Conservation (phyloP, 208 protist genomes). For the Acanthamoeba castellanii region DNA sequence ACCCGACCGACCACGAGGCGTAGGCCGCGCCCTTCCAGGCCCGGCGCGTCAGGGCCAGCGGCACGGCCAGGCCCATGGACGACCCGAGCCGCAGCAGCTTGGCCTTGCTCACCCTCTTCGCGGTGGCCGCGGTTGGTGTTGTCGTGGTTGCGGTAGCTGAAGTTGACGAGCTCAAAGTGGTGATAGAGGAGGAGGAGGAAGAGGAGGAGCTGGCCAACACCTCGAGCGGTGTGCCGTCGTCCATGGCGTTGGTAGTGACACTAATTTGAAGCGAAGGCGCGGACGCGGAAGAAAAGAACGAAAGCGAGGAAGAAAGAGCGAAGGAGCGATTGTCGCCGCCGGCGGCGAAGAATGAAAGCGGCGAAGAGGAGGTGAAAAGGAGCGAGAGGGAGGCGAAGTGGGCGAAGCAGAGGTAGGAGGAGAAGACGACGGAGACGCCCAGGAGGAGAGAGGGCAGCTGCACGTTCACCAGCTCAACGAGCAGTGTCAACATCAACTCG, state of each 20-base stretch:
- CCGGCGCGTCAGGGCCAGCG: conserved; percentile 14
- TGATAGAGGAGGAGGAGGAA: neutral
- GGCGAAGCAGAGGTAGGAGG: conserved; percentile 38
- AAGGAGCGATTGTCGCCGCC: neutral
- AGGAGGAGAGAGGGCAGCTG: conserved; percentile 22
- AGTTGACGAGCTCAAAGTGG: neutral
- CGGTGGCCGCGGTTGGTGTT: neutral
- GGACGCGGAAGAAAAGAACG: neutral
- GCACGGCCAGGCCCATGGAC: conserved; percentile 17
- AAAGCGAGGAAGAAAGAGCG: conserved; percentile 9
- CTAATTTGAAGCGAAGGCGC: neutral
- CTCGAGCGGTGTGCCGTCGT: neutral
- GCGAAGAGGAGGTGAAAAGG: conserved; percentile 20
- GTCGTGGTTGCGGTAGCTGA: neutral
- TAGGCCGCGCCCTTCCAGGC: conserved; percentile 59
- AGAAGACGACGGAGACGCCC: conserved; percentile 35
- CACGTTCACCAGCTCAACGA: conserved; percentile 27
- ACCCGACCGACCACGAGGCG: conserved; percentile 65
- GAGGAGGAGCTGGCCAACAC: neutral
- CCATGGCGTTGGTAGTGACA: neutral
- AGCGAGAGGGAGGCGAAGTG: conserved; percentile 12
- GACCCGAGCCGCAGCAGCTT: conserved; percentile 62
- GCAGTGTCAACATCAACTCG: conserved; percentile 15
- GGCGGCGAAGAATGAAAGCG: neutral
- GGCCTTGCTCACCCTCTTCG: conserved; percentile 36